phyloP scores from a whole-genome alignment of 148 eudicot genomes.

The Amaranthus cruentus region DNA sequence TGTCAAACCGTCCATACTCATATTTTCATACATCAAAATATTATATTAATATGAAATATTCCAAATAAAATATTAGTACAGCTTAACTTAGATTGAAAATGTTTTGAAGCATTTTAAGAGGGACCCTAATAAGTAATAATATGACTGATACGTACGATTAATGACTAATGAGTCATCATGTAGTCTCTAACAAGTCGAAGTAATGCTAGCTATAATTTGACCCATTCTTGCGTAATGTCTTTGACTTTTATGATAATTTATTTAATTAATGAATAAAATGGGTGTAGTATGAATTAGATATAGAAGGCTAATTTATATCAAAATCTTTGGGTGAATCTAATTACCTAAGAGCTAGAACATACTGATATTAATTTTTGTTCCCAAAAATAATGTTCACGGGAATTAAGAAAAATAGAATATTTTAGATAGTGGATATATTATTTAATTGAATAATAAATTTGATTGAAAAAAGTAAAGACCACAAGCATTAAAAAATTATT shows the following conservation, averaged over 20 bases:
- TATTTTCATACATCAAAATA: not conserved
- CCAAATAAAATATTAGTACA: conserved; percentile 17
- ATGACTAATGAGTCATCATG: conserved; percentile 9
- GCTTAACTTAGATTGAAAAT: conserved; percentile 11
- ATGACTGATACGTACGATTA: not conserved
- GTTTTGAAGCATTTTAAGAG: not conserved
- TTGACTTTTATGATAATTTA: not conserved
- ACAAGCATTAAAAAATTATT: no score
- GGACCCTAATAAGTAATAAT: not conserved
- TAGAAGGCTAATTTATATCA: no score
- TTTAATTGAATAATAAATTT: no score
- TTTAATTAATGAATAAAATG: not conserved
- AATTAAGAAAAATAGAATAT: no score
- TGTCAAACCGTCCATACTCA: conserved; percentile 31
- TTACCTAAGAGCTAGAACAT: no score
- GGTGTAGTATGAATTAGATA: not conserved
- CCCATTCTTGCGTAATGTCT: not conserved
- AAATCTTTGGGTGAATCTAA: no score
- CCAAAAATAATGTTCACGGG: no score
- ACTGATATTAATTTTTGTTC: no score
- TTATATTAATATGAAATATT: conserved; percentile 6
- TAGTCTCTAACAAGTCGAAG: conserved; percentile 9
- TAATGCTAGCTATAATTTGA: conserved; percentile 14
- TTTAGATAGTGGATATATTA: no score
- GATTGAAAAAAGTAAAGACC: no score